Evolutionary conservation across 225 moss, liverwort and hornwort genomes (phyloP), one percentile per base, ranked within the genome.

Genomic region (Antitrichia curtipendula): DNA sequence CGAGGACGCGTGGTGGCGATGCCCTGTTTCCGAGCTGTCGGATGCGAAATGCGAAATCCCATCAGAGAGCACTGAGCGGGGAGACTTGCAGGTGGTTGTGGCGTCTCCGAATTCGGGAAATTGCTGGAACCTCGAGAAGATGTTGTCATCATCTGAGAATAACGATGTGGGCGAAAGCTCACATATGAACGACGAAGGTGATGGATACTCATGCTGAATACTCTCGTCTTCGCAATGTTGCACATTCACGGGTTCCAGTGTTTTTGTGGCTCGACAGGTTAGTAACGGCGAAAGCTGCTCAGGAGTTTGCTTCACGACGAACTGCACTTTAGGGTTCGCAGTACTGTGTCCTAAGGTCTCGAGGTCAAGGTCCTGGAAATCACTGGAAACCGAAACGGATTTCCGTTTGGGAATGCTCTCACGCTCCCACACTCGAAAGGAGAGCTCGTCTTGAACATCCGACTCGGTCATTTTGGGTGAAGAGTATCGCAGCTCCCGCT

Each of bases 361-460:
- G 41, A 90, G 89, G 81, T 93, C 89, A 43, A 92, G 78, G 86
- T 93, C 93, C 63, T 88, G 91, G 56, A 92, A 91, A 84, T 94
- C 94, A 41, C 85, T 87, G 15, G 92, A 94, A 18, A 92, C 86
- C 9, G 92, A 91, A 38, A 91, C 80, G 5, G 91, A 83, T 81
- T 91, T 91, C 4, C 91, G 91, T 81, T 90, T 90, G 21, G 90
- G 84, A 34, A 87, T 83, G 53, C 91, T 87, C 75, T 90, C 94
- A 3, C 91, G 87, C 77, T 94, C 94, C 94, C 94, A 94, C 22
- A 91, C 87, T 58, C 92, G 88, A 25, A 94, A 94, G 8, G 94
- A 94, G 38, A 92, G 88, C 77, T 94, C 94, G 88, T 92, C 94
- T 81, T 94, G 88, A 52, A 73, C 82, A 69, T 92, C 93, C 38